Evolutionary conservation across 305 asterid species (phyloP), one percentile per base, ranked within the genome.

Genomic region (Petunia hybrid): DNA sequence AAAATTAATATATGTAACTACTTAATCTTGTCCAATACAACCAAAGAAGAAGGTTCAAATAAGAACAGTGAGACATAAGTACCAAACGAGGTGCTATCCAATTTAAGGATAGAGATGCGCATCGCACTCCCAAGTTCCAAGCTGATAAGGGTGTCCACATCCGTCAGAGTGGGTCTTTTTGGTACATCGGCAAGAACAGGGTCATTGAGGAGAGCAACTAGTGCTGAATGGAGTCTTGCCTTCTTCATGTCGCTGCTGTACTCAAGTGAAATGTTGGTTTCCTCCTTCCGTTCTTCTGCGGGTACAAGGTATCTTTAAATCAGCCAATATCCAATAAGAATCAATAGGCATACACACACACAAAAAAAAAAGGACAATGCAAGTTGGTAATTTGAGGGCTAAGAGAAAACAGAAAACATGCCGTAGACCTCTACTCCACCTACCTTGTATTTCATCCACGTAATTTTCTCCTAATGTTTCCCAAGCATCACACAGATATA

Each of bases 121-220:
- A 94, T 95, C 64, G 98, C 98, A 84, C 99, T 95, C 82, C 98
- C 98, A 79, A 94, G 92, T 87, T 95, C 97, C 89, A 92, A 85
- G 88, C 89, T 91, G 85, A 95, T 87, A 69, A 94, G 97, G 42
- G 96, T 94, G 83, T 94, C 97, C 59, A 95, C 98, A 55, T 95
- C 98, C 3, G 94, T 83, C 2, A 94, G 86, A 14, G 89, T 81
- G 38, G 95, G 96, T 41, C 91, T 88, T 80, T 87, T 95, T 6
- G 98, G 97, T 43, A 95, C 92, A 86, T 92, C 96, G 39, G 90
- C 79, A 39, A 92, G 97, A 76, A 91, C 68, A n/a, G 97, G 97
- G 86, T 95, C 99, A 35, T 83, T 83, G 84, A 91, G 94, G 78
- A 95, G 93, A 53, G 97, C 89, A 12, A 85, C 78, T 70, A 95